phyloP scores from a whole-genome alignment of 1,139 yeast species.

The Pichia kudriavzevii region DNA sequence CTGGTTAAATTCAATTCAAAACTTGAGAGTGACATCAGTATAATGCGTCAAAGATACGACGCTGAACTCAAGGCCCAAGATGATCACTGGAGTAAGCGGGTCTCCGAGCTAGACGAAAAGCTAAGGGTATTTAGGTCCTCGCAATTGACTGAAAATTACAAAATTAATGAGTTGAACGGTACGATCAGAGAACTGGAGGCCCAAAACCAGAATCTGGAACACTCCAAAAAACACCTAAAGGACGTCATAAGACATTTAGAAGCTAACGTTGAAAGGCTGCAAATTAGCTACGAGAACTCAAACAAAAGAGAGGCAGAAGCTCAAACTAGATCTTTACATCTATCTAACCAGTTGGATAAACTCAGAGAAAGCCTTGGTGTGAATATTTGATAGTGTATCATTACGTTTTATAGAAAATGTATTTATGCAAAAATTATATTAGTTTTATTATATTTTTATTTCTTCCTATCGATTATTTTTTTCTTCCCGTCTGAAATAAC shows the following conservation, averaged over 20 bases:
- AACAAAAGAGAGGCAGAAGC: conserved; percentile 39
- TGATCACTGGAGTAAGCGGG: conserved; percentile 30
- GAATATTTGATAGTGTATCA: too few relatives aligned
- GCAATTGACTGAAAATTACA: conserved; percentile 35
- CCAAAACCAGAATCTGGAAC: conserved; percentile 23
- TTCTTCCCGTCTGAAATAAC: too few relatives aligned
- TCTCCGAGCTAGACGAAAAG: conserved; percentile 30
- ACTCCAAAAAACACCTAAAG: conserved; percentile 23
- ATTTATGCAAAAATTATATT: too few relatives aligned
- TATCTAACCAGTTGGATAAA: conserved; percentile 43
- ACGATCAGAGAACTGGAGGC: conserved; percentile 27
- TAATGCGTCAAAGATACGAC: conserved; percentile 21
- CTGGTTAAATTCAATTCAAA: conserved; percentile 32
- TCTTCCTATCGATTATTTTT: too few relatives aligned
- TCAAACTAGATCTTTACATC: conserved; percentile 35
- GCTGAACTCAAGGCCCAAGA: conserved; percentile 31
- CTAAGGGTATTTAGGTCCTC: conserved; percentile 27
- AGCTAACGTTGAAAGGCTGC: conserved; percentile 31
- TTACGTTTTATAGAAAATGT: too few relatives aligned
- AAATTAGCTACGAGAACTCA: conserved; percentile 32
- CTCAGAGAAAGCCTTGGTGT: conserved; percentile 36
- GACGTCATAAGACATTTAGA: conserved; percentile 27
- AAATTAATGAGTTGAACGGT: conserved; percentile 31
- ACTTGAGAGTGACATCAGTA: conserved; percentile 27
- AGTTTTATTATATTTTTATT: too few relatives aligned